Evolutionary conservation across 2,329 filamentous ascomycete genomes (phyloP), one percentile per base, ranked within the genome.

Genomic region (Grosmannia huntii): DNA sequence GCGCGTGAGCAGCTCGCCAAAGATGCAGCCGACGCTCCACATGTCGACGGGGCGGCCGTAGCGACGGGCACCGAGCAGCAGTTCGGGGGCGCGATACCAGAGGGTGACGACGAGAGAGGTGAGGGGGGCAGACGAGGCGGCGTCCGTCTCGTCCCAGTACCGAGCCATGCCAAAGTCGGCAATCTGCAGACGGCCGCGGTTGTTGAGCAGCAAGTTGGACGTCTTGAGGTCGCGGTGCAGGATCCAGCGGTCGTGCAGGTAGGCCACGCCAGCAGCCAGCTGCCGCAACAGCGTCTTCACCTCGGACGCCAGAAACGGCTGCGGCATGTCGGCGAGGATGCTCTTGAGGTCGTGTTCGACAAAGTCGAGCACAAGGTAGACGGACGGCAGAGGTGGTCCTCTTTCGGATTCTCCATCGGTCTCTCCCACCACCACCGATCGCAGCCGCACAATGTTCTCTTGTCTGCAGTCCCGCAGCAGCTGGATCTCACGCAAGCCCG

Each of bases 121-220:
- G 60, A 97, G 79, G 62, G 87, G 86, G 1, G 84, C 80, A 5
- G 77, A 9, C n/a, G 21, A 19, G 27, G 33, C 3, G 3, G 28
- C 9, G 36, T 38, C 9, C n/a, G n/a, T n/a, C 44, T 89, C 84
- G 55, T 87, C 87, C 58, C 88, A 38, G 73, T 94, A 94, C 31
- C 94, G 83, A 4, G 94, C 92, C 90, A 99, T 96, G 70, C 94
- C 94, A 68, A 99, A 99, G 72, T 99, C 94, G 60, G 94, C 94
- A 63, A 99, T 86, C 72, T 96, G 96, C 71, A 99, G 85, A 69
- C 88, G 85, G 52, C 94, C 94, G 52, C 90, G 88, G 75, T 97
- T 97, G 75, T 90, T 95, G 73, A 99, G 86, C 53, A 99, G 84
- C 53, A 99, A 84, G 67, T 96, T 96, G 54, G 88, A 92, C 4